Base-by-base conservation (phyloP, 139 green algal genomes). In the Chlorella sp. region DNA sequence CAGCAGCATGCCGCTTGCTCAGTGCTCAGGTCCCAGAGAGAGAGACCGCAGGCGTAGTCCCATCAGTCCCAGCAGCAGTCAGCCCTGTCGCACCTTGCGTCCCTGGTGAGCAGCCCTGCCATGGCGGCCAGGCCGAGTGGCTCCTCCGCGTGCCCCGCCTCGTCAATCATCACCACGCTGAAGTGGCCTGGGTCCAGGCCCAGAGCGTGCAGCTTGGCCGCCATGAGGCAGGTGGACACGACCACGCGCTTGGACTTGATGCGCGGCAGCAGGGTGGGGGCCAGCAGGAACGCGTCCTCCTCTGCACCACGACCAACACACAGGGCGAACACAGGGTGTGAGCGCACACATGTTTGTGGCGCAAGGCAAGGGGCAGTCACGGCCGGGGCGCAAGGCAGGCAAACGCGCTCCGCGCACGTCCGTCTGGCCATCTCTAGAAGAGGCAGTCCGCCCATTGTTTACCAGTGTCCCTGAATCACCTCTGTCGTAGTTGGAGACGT, bases 141-240 rank as follows among this genome's bases (percentile, higher is more conserved):
- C 78, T 84, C 80, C 77, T 84, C 79, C 29, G 83, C 83, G 50
- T 88, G 83, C 0, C 83, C 83, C 42, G 83, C 83, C 70, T 88
- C 83, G 62, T 88, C 83, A n/a, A 88, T 67, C 31, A 86, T 66
- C 22, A 86, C 35, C 71, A 86, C 80, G 31, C 34, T 80, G 73
- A 88, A 88, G 67, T 74, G 80, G 71, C 73, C 75, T 24, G 62
- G 4, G 3, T 73, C 62, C 2, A 87, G 31, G 3, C 82, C 82
- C n/a, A 67, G 75, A 26, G 73, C 63, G 32, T 83, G 70, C 49
- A 87, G 62, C 82, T 87, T 86, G 2, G 59, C 76, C 26, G 80
- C 80, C 66, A 74, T 82, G 32, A 78, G 29, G 68, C 74, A 80
- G 35, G 82, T 85, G 36, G 74, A 36, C 26, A 79, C 78, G n/a